Evolutionary conservation across 2,329 filamentous ascomycete genomes (phyloP), one percentile per base, ranked within the genome.

Genomic region (Colletotrichum cordylinicola): DNA sequence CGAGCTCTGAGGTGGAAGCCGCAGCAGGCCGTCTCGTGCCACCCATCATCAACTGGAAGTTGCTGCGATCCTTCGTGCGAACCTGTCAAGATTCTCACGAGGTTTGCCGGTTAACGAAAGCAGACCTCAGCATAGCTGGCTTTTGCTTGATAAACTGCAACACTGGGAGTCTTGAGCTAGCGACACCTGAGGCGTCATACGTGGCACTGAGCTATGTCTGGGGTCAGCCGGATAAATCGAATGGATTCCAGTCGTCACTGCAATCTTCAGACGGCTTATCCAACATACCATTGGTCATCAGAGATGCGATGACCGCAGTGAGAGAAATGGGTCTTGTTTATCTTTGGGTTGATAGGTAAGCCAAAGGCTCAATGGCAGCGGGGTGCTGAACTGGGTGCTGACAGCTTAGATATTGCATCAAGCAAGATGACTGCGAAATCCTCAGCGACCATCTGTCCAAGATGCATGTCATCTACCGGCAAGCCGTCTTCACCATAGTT

Each of bases 181-280:
- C 39, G 9, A n/a, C 39, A 43, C 9, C 39, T n/a, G 2, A n/a
- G 4, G 2, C 18, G 39, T 4, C 39, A 12, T 43, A n/a, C 39
- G 39, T n/a, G 1, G 39, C 39, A 3, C 39, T 43, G 18, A 43
- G 39, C 39, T 43, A 43, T n/a, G 39, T 43, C 18, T 43, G 39
- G 18, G 39, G 39, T 18, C 39, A 12, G 39, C 39, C 39, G 0
- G 39, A 43, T n/a, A 43, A 10, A 4, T 43, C 18, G 39, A 43
- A 43, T 1, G 18, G n/a, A 18, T 43, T 43, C 8, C 39, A n/a
- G 9, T 9, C 39, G n/a, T 43, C 9, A 12, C 0, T 43, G 18
- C 8, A n/a, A 16, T 9, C 39, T 43, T 43, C 18, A 1, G 18
- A 2, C 0, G 16, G 5, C 9, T 1, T 43, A 1, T 5, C 9